Evolutionary conservation across 192 early-diverging fungal genomes (phyloP).

Genomic region (Rhizoclosmatium sp.): DNA sequence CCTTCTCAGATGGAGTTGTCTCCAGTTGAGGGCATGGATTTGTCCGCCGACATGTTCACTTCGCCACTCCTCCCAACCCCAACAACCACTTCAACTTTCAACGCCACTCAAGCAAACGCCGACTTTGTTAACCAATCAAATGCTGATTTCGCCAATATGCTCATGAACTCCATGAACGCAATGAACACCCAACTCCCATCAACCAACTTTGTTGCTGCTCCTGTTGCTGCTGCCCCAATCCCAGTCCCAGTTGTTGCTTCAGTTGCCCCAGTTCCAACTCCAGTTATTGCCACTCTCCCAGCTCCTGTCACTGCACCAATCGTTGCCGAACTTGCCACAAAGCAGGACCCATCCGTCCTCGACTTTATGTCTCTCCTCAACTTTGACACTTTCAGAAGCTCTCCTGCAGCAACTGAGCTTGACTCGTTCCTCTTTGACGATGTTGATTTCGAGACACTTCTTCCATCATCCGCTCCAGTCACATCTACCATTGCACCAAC

Average conservation of each 20-base stretch:
- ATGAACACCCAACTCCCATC: background rate
- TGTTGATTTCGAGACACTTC: background rate
- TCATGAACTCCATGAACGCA: background rate
- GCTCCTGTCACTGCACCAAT: background rate
- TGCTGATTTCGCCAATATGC: background rate
- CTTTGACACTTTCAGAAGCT: background rate
- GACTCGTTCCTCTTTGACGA: background rate
- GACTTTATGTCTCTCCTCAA: conserved; percentile 7
- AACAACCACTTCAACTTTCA: background rate
- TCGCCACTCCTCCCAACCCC: background rate
- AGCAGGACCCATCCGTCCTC: background rate
- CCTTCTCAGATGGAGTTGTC: background rate
- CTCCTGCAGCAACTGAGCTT: background rate
- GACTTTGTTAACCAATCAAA: background rate
- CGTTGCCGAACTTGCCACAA: background rate
- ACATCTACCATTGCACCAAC: background rate
- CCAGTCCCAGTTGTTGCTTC: background rate
- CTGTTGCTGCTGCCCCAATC: background rate
- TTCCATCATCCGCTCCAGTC: background rate
- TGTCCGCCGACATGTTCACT: background rate
- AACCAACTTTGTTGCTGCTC: background rate
- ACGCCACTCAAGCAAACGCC: background rate
- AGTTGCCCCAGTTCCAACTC: background rate
- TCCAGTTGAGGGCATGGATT: background rate
- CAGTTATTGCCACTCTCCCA: background rate